Conservation (phyloP, 345 rosid genomes). For the Salix udensis region DNA sequence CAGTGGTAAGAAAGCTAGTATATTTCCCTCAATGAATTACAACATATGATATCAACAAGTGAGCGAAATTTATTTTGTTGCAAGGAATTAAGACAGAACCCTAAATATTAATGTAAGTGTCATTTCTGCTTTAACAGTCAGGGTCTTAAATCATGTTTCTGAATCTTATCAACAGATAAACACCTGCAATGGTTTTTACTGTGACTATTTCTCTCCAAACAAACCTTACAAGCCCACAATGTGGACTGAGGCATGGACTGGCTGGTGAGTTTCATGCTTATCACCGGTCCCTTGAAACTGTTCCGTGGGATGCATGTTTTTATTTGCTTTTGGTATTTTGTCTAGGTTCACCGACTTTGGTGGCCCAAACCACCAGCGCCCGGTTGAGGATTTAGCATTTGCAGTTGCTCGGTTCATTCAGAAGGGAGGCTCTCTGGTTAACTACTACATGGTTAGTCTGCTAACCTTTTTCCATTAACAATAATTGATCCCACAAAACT, state of each 20-base stretch:
- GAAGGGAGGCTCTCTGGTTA: constrained; percentile 30
- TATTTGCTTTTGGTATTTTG: not conserved
- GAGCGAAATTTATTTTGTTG: no score
- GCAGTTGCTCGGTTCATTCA: constrained; percentile 32
- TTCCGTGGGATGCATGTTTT: not conserved
- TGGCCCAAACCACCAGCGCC: constrained; percentile 26
- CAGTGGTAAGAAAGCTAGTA: constrained; percentile 11
- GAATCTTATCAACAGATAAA: constrained; percentile 17
- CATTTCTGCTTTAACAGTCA: not conserved
- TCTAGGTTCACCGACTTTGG: constrained; percentile 31
- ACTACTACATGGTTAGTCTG: constrained; percentile 30
- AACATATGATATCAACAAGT: no score
- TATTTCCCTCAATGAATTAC: no score
- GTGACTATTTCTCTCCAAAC: constrained; percentile 27
- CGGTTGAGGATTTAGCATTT: constrained; percentile 29
- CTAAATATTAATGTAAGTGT: not conserved
- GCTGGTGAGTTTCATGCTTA: constrained; percentile 11
- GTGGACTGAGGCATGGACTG: constrained; percentile 38
- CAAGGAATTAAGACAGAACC: not conserved
- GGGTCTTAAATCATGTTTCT: not conserved
- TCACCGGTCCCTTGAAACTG: not conserved
- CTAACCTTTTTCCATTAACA: not conserved
- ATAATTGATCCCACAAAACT: not conserved
- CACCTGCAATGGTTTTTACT: constrained; percentile 30
- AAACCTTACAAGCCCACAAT: constrained; percentile 32